Percentiles rank a stretch among this genome's conserved stretches.
Evolutionary conservation across 2,329 filamentous ascomycete genomes (phyloP).

Genomic region (Plenodomus biglobosus): DNA sequence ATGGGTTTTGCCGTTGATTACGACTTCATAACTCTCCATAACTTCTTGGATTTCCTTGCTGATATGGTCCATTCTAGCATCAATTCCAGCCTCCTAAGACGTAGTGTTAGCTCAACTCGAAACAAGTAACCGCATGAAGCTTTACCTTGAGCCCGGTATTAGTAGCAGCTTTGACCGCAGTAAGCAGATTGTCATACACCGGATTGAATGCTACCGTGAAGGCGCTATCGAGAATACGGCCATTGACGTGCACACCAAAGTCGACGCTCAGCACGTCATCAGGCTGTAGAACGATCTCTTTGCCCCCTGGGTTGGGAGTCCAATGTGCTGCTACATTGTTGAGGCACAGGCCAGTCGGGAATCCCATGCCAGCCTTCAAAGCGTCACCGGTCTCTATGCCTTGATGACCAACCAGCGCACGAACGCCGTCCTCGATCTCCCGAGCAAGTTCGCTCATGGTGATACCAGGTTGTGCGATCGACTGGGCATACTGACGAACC

Average conservation of each 20-base stretch:
- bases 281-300: slow-evolving; percentile 69
- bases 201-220: slow-evolving; percentile 69
- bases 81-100: slow-evolving; percentile 77
- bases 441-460: slow-evolving; percentile 76
- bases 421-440: slow-evolving; percentile 78
- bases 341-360: slow-evolving; percentile 78
- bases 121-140: background rate
- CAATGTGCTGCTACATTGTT: slow-evolving; percentile 85
- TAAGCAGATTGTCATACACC: slow-evolving; percentile 66
- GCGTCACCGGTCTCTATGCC: slow-evolving; percentile 76
- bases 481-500: slow-evolving; percentile 77
- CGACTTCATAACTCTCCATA: slow-evolving; percentile 90
- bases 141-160: slow-evolving; percentile 72
- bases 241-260: slow-evolving; percentile 71
- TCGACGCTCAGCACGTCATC: slow-evolving; percentile 76
- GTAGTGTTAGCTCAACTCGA: slow-evolving; percentile 5
- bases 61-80: slow-evolving; percentile 82
- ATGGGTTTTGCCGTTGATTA: slow-evolving; percentile 72
- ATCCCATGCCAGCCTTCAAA: slow-evolving; percentile 77
- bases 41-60: slow-evolving; percentile 82
- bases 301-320: slow-evolving; percentile 82
- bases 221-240: slow-evolving; percentile 70
- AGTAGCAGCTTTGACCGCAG: slow-evolving; percentile 66
- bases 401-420: slow-evolving; percentile 71
- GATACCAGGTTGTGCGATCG: slow-evolving; percentile 75